These are phyloP conservation scores for Heliamphora exappendiculata DNA, from an alignment of 148 eudicot genomes.

Conservation along the genomic window DNA sequence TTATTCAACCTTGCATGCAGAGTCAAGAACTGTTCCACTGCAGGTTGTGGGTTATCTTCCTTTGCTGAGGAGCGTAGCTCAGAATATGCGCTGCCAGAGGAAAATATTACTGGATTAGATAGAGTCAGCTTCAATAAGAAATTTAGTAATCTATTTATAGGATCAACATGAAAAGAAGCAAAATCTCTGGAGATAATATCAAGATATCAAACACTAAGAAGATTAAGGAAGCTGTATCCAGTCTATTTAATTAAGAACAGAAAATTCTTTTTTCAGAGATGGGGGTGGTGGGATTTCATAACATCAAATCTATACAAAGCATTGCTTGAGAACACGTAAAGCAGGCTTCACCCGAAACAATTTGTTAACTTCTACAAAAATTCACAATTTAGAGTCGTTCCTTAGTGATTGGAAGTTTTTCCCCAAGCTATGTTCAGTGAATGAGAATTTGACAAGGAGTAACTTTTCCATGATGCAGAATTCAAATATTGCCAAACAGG, in stretches of 20 bases:
- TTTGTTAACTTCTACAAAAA: too few relatives aligned
- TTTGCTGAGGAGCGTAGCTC: slow-evolving; percentile 62
- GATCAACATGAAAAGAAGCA: neutral
- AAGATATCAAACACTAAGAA: neutral
- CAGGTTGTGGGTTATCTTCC: slow-evolving; percentile 74
- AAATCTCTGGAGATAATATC: neutral
- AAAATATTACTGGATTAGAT: neutral
- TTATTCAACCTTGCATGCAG: slow-evolving; percentile 58
- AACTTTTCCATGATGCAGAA: neutral
- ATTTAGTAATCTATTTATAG: neutral
- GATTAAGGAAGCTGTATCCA: neutral
- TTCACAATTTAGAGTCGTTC: neutral
- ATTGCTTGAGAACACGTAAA: neutral
- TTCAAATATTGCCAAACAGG: neutral
- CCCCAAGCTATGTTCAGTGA: neutral
- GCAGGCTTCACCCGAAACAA: too few relatives aligned
- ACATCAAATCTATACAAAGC: neutral
- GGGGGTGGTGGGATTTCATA: too few relatives aligned
- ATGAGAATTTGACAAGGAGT: neutral
- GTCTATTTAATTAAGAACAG: neutral
- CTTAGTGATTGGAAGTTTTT: neutral
- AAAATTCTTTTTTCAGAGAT: neutral
- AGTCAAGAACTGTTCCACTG: slow-evolving; percentile 76
- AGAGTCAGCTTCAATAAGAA: neutral
- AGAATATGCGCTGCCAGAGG: slow-evolving; percentile 56